Conservation (phyloP, 2,329 filamentous ascomycete genomes). For the Botrytis squamosa region DNA sequence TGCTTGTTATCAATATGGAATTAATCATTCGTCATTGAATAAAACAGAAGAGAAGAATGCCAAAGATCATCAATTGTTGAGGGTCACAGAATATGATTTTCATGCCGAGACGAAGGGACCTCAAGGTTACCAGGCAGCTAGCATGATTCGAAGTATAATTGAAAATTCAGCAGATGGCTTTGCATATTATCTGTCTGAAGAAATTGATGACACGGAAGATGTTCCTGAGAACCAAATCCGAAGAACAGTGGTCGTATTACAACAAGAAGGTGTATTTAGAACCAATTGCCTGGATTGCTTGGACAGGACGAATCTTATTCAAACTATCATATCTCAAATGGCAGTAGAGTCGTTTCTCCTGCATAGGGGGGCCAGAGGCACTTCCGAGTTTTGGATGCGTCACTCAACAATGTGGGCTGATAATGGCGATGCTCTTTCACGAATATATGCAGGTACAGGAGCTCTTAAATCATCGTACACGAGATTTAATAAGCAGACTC, state of each 20-base stretch:
- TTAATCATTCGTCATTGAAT: slow-evolving; percentile 71
- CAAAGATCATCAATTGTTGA: slow-evolving; percentile 71
- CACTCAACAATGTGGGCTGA: slow-evolving; percentile 96
- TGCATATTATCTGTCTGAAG: slow-evolving; percentile 85
- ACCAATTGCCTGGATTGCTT: slow-evolving; percentile 96
- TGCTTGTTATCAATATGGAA: slow-evolving; percentile 73
- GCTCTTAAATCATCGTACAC: slow-evolving; percentile 96
- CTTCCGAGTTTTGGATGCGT: slow-evolving; percentile 83
- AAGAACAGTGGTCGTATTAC: slow-evolving; percentile 66
- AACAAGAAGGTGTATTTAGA: slow-evolving; percentile 93
- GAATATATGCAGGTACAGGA: slow-evolving; percentile 94
- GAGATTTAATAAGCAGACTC: slow-evolving; percentile 89
- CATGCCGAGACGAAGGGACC: slow-evolving; percentile 89
- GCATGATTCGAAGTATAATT: slow-evolving; percentile 75
- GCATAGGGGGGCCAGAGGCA: slow-evolving; percentile 67
- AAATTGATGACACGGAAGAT: slow-evolving; percentile 50
- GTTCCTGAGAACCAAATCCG: slow-evolving; percentile 41
- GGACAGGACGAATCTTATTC: slow-evolving; percentile 92
- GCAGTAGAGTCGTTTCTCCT: slow-evolving; percentile 80
- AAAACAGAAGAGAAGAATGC: slow-evolving; percentile 53
- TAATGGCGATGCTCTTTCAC: slow-evolving; percentile 89
- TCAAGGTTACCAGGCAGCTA: slow-evolving; percentile 86
- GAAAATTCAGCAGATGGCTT: slow-evolving; percentile 80
- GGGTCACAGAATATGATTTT: slow-evolving; percentile 90
- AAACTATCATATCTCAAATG: slow-evolving; percentile 94